Conservation (phyloP, 1,284 basidiomycete species). For the Psilocybe mexicana region DNA sequence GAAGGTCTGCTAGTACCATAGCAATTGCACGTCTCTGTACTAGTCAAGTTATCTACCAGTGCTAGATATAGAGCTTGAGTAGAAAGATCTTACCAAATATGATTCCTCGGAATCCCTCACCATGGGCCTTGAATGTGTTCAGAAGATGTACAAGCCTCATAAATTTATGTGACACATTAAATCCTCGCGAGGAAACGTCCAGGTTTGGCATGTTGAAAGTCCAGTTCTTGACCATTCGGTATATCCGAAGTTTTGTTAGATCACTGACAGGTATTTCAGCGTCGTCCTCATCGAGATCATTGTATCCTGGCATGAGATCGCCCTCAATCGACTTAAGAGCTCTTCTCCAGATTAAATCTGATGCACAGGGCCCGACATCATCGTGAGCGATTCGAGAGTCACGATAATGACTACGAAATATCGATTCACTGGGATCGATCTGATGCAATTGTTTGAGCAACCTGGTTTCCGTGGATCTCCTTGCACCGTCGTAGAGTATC, state of each 20-base stretch:
- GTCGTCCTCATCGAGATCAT: conserved; percentile 36
- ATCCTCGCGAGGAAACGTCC: conserved; percentile 49
- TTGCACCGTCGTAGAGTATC: conserved; percentile 41
- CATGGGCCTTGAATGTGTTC: conserved; percentile 49
- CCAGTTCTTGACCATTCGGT: conserved; percentile 53
- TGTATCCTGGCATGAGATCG: conserved; percentile 24
- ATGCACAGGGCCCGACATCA: conserved; percentile 63
- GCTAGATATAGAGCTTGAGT: neutral
- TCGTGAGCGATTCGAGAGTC: conserved; percentile 45
- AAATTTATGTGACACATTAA: conserved; percentile 69
- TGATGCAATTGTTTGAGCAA: conserved; percentile 35
- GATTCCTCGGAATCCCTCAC: conserved; percentile 60
- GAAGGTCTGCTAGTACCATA: conserved; percentile 31
- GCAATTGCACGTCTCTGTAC: conserved; percentile 31
- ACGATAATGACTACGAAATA: conserved; percentile 43
- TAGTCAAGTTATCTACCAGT: conserved; percentile 10
- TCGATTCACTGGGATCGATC: conserved; percentile 37
- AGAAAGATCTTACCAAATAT: conserved; percentile 53
- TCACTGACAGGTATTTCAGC: conserved; percentile 19
- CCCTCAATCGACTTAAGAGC: conserved; percentile 43
- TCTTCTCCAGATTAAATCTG: conserved; percentile 64
- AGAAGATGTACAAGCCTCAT: conserved; percentile 57
- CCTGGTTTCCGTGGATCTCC: conserved; percentile 26
- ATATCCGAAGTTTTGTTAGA: conserved; percentile 31
- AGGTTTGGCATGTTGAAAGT: conserved; percentile 60